A percentile compares a stretch with the other conserved stretches of the same genome.
phyloP scores from a whole-genome alignment of 73 alveolate species.

The Tetrahymena borealis region DNA sequence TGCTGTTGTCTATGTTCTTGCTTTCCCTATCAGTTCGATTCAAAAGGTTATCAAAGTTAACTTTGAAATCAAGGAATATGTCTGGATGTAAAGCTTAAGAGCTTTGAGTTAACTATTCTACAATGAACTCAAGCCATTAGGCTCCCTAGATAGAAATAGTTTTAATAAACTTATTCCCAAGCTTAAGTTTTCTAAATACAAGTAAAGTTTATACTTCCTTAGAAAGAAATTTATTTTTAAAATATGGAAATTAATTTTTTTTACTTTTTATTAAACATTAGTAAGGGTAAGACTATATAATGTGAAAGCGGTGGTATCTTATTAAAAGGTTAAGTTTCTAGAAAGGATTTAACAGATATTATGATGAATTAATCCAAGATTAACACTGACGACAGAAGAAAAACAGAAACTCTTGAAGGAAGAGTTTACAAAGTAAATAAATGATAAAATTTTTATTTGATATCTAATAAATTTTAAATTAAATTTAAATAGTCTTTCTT shows the following conservation, averaged over 20 bases:
- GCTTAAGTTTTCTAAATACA: neutral
- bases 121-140: neutral
- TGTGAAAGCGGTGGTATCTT: neutral
- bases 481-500: neutral
- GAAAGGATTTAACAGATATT: neutral
- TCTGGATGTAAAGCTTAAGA: neutral
- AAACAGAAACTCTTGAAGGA: neutral
- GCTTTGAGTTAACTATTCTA: neutral
- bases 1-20: conserved; percentile 18
- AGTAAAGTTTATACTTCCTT: no score
- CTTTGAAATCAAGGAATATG: neutral
- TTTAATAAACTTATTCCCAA: neutral
- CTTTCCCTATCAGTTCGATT: neutral
- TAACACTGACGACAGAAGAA: neutral
- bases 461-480: neutral
- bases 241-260: no score
- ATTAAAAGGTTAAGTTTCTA: neutral
- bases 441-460: neutral
- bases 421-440: neutral
- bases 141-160: neutral
- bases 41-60: neutral
- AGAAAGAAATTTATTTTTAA: no score
- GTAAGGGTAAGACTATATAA: neutral
- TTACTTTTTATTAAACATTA: neutral
- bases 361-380: neutral